A percentile compares a stretch with the other conserved stretches of the same genome.
phyloP scores from a whole-genome alignment of 2,329 filamentous ascomycete species.

The Chaetomium olivaceum region DNA sequence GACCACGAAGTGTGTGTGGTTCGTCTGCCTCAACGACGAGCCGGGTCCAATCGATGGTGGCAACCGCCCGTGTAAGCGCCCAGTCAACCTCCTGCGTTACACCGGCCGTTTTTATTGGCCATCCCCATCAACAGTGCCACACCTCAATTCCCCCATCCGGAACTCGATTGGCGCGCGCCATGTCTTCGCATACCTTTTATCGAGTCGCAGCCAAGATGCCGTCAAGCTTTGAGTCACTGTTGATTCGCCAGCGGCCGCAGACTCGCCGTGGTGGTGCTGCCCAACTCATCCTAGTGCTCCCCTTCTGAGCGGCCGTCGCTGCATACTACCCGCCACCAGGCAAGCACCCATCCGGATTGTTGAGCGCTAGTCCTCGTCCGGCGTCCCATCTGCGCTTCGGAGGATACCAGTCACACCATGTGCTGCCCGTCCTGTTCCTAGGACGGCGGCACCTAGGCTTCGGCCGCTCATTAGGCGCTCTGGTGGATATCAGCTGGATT shows the following conservation, averaged over 20 bases:
- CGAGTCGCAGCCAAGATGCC: slow-evolving; percentile 22
- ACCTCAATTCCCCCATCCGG: slow-evolving; percentile 21
- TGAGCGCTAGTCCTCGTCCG: slow-evolving; percentile 13
- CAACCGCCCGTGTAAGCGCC: slow-evolving; percentile 33
- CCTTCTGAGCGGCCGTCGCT: slow-evolving; percentile 18
- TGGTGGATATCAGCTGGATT: slow-evolving; percentile 26
- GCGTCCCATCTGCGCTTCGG: slow-evolving; percentile 25
- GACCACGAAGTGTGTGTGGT: slow-evolving; percentile 15
- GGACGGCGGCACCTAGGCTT: slow-evolving; percentile 10
- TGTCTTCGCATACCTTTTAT: slow-evolving; percentile 30
- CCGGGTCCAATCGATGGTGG: slow-evolving; percentile 28
- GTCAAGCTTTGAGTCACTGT: slow-evolving; percentile 7
- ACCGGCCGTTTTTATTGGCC: slow-evolving; percentile 30
- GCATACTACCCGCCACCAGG: slow-evolving; percentile 20
- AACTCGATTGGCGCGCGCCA: slow-evolving; percentile 35
- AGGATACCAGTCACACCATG: slow-evolving; percentile 26
- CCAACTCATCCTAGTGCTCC: slow-evolving; percentile 24
- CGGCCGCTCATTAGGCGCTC: slow-evolving; percentile 30
- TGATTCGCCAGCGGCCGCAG: slow-evolving; percentile 30
- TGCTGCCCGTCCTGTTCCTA: neutral
- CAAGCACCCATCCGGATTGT: slow-evolving; percentile 14
- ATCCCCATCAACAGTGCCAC: slow-evolving; percentile 12
- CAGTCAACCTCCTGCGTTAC: slow-evolving; percentile 24
- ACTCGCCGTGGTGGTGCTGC: slow-evolving; percentile 26
- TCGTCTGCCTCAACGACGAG: slow-evolving; percentile 16